Percentiles rank a stretch among this genome's conserved stretches.
Conservation (phyloP, 495 filamentous ascomycete species). For the Neurospora sp. region DNA sequence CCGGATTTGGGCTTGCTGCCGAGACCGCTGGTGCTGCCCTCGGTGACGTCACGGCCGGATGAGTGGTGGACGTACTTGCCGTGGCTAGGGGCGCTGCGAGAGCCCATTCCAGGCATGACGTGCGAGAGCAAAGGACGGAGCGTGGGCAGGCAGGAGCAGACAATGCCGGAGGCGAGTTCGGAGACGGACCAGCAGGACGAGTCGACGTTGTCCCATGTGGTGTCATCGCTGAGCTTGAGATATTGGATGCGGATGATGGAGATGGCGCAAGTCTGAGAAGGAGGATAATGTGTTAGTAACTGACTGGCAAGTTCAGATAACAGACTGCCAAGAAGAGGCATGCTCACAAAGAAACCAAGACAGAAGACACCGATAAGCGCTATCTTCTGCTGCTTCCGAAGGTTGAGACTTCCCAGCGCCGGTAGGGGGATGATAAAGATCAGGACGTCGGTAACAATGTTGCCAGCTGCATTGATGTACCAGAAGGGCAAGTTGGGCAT, state of each 20-base stretch:
- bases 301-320: neutral
- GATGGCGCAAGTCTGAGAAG: constrained; percentile 39
- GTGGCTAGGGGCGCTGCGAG: constrained; percentile 5
- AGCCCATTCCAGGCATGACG: constrained; percentile 23
- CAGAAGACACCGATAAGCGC: constrained; percentile 19
- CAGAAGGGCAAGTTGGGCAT: constrained; percentile 35
- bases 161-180: constrained; percentile 49
- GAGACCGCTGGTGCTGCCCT: neutral
- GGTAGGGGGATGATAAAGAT: constrained; percentile 44
- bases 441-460: constrained; percentile 42
- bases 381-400: constrained; percentile 16
- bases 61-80: constrained; percentile 13
- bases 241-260: constrained; percentile 46
- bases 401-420: constrained; percentile 18
- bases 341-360: constrained; percentile 23
- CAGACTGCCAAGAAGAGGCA: neutral
- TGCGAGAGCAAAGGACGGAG: constrained; percentile 40
- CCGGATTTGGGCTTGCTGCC: constrained; percentile 5
- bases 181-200: constrained; percentile 49
- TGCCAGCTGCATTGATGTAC: constrained; percentile 40
- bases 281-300: neutral
- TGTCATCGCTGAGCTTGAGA: constrained; percentile 36
- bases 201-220: constrained; percentile 48
- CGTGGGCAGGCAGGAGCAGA: constrained; percentile 47
- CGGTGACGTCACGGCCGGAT: constrained; percentile 10